These are phyloP conservation scores for Neolecta irregularis DNA, from an alignment of 1,139 yeast genomes.

Conservation along the genomic window DNA sequence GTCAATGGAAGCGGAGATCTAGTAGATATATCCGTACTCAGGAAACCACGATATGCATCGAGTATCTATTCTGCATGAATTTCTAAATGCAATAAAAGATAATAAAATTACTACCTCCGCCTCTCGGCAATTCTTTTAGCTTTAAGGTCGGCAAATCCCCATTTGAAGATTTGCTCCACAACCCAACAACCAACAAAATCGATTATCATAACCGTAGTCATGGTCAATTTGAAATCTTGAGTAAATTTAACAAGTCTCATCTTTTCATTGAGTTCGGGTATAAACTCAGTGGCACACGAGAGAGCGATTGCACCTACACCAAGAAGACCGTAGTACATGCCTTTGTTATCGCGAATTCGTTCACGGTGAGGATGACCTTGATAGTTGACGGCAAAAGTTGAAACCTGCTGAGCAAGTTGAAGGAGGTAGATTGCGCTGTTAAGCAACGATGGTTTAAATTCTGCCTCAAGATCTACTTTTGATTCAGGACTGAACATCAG, in stretches of 20 bases:
- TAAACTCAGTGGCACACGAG: constrained; percentile 78
- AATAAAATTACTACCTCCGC: constrained; percentile 20
- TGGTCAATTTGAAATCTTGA: constrained; percentile 53
- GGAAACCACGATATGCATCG: too few relatives aligned
- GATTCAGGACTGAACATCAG: constrained; percentile 1
- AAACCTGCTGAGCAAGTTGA: constrained; percentile 90
- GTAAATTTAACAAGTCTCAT: constrained; percentile 85
- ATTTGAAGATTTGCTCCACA: constrained; percentile 67
- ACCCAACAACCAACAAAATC: constrained; percentile 68
- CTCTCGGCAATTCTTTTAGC: constrained; percentile 77
- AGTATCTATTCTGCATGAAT: too few relatives aligned
- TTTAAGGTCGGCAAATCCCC: constrained; percentile 74
- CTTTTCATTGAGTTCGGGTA: constrained; percentile 86
- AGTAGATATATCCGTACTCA: too few relatives aligned
- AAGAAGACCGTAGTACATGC: constrained; percentile 89
- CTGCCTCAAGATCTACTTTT: constrained; percentile 65
- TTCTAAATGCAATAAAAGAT: too few relatives aligned
- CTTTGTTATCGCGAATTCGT: constrained; percentile 75
- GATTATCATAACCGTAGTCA: constrained; percentile 54
- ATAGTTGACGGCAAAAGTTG: constrained; percentile 94
- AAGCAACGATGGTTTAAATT: constrained; percentile 71
- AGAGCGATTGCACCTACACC: constrained; percentile 84
- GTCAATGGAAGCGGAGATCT: too few relatives aligned
- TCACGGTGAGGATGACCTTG: constrained; percentile 97
- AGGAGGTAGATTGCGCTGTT: constrained; percentile 92